Conservation (phyloP, 2,329 filamentous ascomycete genomes). For the Colletotrichum orchidophilum region DNA sequence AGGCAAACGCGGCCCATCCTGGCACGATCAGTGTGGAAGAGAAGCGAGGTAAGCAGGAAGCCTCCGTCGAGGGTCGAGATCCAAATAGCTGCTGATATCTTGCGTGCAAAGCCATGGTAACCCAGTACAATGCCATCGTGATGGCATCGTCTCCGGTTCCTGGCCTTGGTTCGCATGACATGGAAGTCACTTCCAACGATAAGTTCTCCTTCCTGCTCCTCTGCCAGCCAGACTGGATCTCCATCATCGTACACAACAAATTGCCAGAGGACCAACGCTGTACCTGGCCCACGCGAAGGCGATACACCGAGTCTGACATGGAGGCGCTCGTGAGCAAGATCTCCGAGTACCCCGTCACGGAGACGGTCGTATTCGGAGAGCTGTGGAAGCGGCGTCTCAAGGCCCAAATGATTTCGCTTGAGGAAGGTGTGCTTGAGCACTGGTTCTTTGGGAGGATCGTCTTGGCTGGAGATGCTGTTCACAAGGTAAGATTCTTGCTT, state of each 20-base stretch:
- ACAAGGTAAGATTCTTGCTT: not conserved
- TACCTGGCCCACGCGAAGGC: slow-evolving; percentile 38
- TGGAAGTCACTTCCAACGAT: slow-evolving; percentile 27
- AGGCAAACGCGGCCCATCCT: slow-evolving; percentile 26
- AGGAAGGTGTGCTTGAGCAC: not conserved
- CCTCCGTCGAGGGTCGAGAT: not conserved
- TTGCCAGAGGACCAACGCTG: not conserved
- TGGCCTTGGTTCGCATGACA: slow-evolving; percentile 27
- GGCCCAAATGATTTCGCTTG: not conserved
- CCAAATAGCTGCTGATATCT: not conserved
- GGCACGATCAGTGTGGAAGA: slow-evolving; percentile 34
- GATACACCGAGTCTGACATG: slow-evolving; percentile 44
- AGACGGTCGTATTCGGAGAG: slow-evolving; percentile 43
- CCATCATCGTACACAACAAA: not conserved
- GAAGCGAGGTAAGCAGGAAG: slow-evolving; percentile 31
- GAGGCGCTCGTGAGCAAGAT: slow-evolving; percentile 40
- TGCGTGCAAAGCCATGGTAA: slow-evolving; percentile 25
- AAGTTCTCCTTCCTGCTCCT: slow-evolving; percentile 39
- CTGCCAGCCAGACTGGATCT: slow-evolving; percentile 32
- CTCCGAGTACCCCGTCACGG: slow-evolving; percentile 39
- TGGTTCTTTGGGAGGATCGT: not conserved
- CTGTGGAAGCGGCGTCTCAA: slow-evolving; percentile 42
- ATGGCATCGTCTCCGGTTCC: slow-evolving; percentile 19
- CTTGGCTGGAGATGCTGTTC: not conserved
- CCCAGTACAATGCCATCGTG: slow-evolving; percentile 32